Conservation (phyloP, 2,329 filamentous ascomycete species). For the Curvularia hawaiiensis region DNA sequence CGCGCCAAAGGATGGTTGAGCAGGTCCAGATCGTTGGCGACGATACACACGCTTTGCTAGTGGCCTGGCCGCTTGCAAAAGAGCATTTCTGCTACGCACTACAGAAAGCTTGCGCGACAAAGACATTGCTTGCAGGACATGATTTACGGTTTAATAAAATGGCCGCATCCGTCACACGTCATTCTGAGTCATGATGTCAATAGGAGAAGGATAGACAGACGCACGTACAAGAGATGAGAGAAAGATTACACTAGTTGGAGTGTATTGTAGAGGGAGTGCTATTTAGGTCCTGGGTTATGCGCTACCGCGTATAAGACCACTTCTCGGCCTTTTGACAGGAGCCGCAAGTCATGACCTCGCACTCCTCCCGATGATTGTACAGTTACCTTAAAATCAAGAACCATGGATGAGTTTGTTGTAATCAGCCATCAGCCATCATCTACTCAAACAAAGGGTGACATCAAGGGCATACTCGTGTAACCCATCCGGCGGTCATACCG, state of each 20-base stretch:
- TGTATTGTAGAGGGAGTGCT: slow-evolving; percentile 4
- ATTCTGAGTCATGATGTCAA: neutral
- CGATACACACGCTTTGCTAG: slow-evolving; percentile 33
- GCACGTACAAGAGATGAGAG: neutral
- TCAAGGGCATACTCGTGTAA: neutral
- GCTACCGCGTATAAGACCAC: slow-evolving; percentile 6
- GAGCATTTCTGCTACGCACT: slow-evolving; percentile 18
- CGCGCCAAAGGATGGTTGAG: slow-evolving; percentile 33
- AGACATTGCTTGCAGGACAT: slow-evolving; percentile 25
- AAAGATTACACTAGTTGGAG: neutral
- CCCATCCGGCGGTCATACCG: slow-evolving; percentile 1
- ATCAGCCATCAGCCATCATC: slow-evolving; percentile 2
- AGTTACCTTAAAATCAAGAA: slow-evolving; percentile 12
- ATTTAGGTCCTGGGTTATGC: slow-evolving; percentile 12
- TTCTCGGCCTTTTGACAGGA: slow-evolving; percentile 2
- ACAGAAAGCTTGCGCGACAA: slow-evolving; percentile 10
- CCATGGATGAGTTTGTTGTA: slow-evolving; percentile 4
- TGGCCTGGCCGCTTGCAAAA: slow-evolving; percentile 19
- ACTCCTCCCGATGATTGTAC: slow-evolving; percentile 4
- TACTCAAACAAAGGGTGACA: slow-evolving; percentile 7
- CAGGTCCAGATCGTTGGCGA: slow-evolving; percentile 18
- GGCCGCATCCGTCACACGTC: neutral
- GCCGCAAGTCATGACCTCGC: neutral
- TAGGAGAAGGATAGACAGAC: neutral
- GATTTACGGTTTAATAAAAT: slow-evolving; percentile 9